Evolutionary conservation across 331 rosid genomes (phyloP).

Genomic region (Rosa hybrid): DNA sequence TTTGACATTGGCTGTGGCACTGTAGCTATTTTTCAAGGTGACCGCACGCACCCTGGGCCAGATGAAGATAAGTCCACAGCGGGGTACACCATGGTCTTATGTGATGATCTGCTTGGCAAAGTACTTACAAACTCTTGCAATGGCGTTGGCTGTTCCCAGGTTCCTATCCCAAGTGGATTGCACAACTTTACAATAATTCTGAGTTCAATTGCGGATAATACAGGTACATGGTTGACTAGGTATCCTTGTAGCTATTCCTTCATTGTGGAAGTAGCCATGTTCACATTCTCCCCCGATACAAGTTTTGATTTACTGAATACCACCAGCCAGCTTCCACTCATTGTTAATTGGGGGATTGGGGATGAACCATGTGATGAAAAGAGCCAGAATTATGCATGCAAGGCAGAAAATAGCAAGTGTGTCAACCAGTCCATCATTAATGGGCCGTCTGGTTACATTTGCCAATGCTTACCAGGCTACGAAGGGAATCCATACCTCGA

Average conservation of each 20-base stretch:
- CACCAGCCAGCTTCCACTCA: too few species aligned
- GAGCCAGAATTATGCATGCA: too few species aligned
- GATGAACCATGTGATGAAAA: too few species aligned
- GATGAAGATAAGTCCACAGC: neutral
- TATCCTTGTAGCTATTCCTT: neutral
- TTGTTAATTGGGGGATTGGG: too few species aligned
- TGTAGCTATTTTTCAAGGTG: neutral
- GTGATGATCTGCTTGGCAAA: neutral
- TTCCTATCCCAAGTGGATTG: neutral
- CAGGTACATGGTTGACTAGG: neutral
- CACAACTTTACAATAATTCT: neutral
- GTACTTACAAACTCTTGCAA: neutral
- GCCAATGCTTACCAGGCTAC: too few species aligned
- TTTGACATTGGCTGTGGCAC: neutral
- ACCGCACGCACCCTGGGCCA: neutral
- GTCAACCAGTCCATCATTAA: too few species aligned
- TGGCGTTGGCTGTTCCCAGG: neutral
- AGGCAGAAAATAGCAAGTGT: too few species aligned
- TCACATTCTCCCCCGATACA: too few species aligned
- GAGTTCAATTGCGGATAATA: neutral
- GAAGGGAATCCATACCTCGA: too few species aligned
- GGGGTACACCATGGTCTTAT: neutral
- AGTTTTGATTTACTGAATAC: too few species aligned
- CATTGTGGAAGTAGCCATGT: too few species aligned
- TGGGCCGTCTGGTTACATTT: too few species aligned